Conservation (phyloP, 768 basidiomycete genomes). For the Piloderma croceum region DNA sequence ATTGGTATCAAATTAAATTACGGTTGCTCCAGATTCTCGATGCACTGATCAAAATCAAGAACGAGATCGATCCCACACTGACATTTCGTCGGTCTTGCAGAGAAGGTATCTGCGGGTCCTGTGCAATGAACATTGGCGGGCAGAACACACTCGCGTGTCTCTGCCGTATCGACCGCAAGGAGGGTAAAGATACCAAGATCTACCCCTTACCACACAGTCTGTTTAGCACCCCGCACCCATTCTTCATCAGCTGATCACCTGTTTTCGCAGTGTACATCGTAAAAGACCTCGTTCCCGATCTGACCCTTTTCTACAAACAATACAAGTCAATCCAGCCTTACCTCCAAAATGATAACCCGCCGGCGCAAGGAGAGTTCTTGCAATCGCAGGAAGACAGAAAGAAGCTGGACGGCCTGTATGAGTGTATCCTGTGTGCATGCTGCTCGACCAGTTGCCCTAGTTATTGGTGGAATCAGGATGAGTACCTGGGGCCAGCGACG, state of each 20-base stretch:
- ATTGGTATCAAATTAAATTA: neutral
- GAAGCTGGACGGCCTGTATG: slow-evolving; percentile 97
- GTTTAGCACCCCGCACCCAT: slow-evolving; percentile 24
- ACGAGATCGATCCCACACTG: slow-evolving; percentile 93
- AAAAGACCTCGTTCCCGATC: slow-evolving; percentile 94
- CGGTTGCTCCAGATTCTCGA: slow-evolving; percentile 58
- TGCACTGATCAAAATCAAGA: slow-evolving; percentile 98
- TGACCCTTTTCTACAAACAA: slow-evolving; percentile 95
- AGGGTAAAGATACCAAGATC: slow-evolving; percentile 74
- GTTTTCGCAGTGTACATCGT: slow-evolving; percentile 82
- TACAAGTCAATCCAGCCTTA: slow-evolving; percentile 99
- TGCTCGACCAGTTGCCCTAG: slow-evolving; percentile 97
- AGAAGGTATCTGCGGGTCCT: slow-evolving; percentile 96
- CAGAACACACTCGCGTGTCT: slow-evolving; percentile 97
- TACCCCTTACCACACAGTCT: slow-evolving; percentile 96
- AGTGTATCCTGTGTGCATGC: slow-evolving; percentile 95
- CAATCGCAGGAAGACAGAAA: slow-evolving; percentile 88
- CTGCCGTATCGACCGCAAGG: slow-evolving; percentile 84
- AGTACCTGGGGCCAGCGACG: slow-evolving; percentile 95
- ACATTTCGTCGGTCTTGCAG: slow-evolving; percentile 93
- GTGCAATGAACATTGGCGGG: slow-evolving; percentile 99
- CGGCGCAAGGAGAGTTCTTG: slow-evolving; percentile 77
- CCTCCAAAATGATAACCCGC: slow-evolving; percentile 89
- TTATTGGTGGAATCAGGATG: slow-evolving; percentile 99
- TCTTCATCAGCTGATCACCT: neutral